Percentiles rank a stretch among this genome's conserved stretches.
Evolutionary conservation across 129 eudicot genomes (phyloP).

Genomic region (Kitagawia praeruptora): DNA sequence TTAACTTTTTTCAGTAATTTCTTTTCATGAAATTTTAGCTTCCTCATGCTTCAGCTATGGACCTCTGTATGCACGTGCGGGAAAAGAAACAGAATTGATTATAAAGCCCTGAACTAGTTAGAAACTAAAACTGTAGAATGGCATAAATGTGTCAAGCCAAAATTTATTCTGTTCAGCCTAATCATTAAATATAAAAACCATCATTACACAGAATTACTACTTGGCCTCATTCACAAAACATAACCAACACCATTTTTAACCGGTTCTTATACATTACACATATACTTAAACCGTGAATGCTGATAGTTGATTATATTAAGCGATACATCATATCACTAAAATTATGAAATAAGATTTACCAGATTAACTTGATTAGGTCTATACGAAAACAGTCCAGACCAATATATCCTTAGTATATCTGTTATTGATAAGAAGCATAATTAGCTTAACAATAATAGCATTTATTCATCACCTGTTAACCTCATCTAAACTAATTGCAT

Average conservation of each 20-base stretch:
- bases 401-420: no score
- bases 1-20: constrained; percentile 66
- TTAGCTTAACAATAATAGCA: background rate
- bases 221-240: background rate
- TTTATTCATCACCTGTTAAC: background rate
- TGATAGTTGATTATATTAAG: no score
- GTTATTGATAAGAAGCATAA: no score
- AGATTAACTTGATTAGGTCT: background rate
- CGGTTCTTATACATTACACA: background rate
- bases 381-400: background rate
- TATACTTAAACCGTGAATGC: no score
- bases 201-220: background rate
- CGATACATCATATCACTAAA: background rate
- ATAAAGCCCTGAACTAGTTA: background rate
- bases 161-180: background rate
- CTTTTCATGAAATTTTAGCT: constrained; percentile 81
- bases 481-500: background rate
- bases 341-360: background rate
- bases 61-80: background rate
- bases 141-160: background rate
- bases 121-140: background rate
- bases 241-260: no score
- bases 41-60: constrained; percentile 54
- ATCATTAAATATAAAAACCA: background rate
- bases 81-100: background rate